Evolutionary conservation across 2,329 filamentous ascomycete genomes (phyloP).

Genomic region (Camillea tinctor): DNA sequence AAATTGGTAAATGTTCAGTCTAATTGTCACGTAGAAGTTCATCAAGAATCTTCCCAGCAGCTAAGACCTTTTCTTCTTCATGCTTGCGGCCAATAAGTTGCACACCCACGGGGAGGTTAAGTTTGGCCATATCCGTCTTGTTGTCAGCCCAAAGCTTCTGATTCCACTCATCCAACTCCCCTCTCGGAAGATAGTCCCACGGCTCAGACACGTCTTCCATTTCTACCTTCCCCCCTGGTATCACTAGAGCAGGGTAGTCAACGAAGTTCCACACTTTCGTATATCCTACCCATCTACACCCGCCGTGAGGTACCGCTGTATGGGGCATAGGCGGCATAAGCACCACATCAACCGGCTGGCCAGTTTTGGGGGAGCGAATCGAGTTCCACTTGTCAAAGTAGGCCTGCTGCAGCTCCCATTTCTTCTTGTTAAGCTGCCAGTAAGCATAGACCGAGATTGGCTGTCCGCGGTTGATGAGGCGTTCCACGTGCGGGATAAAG

Average conservation of each 20-base stretch:
- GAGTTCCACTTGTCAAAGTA: constrained; percentile 60
- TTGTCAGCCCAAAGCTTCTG: constrained; percentile 44
- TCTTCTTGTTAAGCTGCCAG: constrained; percentile 64
- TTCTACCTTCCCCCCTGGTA: constrained; percentile 52
- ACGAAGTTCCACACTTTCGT: constrained; percentile 63
- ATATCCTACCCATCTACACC: constrained; percentile 52
- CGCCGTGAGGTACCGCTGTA: constrained; percentile 45
- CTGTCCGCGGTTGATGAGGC: constrained; percentile 49
- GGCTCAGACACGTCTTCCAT: constrained; percentile 38
- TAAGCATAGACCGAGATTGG: constrained; percentile 63
- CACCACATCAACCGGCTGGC: constrained; percentile 51
- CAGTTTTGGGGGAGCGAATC: constrained; percentile 40
- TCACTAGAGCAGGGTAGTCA: constrained; percentile 57
- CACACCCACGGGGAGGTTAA: constrained; percentile 48
- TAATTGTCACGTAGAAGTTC: constrained; percentile 8
- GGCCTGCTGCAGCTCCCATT: constrained; percentile 49
- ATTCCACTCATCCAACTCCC: constrained; percentile 52
- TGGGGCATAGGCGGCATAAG: constrained; percentile 62
- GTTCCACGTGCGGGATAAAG: constrained; percentile 56
- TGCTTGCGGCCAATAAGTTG: constrained; percentile 52
- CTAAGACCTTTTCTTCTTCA: constrained; percentile 56
- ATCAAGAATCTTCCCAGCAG: constrained; percentile 38
- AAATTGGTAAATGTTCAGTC: neutral
- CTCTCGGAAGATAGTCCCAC: constrained; percentile 44
- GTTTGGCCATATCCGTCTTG: constrained; percentile 34